Evolutionary conservation across 208 protist genomes (phyloP), one percentile per base, ranked within the genome.

Genomic region (Acanthamoeba divionensis): DNA sequence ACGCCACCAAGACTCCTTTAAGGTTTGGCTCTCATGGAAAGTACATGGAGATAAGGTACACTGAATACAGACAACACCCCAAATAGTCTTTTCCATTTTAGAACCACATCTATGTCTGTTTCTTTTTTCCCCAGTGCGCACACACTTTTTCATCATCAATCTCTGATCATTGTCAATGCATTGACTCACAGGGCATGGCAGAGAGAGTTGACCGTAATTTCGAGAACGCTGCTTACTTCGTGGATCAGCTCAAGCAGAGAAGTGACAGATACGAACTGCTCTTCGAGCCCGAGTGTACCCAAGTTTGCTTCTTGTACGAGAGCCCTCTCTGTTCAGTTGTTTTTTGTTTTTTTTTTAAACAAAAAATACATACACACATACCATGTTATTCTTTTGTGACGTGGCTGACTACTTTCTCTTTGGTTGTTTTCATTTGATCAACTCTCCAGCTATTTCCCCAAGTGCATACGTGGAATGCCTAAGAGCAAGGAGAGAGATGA

Each of bases 11-110:
- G 90, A 92, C 57, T 60, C 90, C 9, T 67, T 92, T 36, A 92
- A 92, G 90, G 26, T 93, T 15, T 92, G 90, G 90, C 44, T 91
- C 44, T 60, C 69, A 24, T 91, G 89, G 89, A 91, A 91, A 50
- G 88, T 85, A 41, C 82, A 85, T 29, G 88, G 88, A n/a, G 69
- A 80, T 48, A 55, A 50, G 26, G 57, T 65, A 15, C 57, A 7
- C 33, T n/a, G n/a, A n/a, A n/a, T n/a, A n/a, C n/a, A n/a, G 26
- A 8, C 57, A n/a, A 0, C 12, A 7, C 6, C 57, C 3, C n/a
- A n/a, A n/a, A n/a, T n/a, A n/a, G 1, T 29, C 57, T 15, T 0
- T 29, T 2, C 2, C 33, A n/a, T 65, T 8, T 1, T 29, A 65
- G 12, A 0, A 0, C 52, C 52, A 60, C 15, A 57, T 57, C 52